These are phyloP conservation scores for Fomitopsis schrenkii DNA, from an alignment of 1,284 basidiomycete genomes.

Conservation along the genomic window DNA sequence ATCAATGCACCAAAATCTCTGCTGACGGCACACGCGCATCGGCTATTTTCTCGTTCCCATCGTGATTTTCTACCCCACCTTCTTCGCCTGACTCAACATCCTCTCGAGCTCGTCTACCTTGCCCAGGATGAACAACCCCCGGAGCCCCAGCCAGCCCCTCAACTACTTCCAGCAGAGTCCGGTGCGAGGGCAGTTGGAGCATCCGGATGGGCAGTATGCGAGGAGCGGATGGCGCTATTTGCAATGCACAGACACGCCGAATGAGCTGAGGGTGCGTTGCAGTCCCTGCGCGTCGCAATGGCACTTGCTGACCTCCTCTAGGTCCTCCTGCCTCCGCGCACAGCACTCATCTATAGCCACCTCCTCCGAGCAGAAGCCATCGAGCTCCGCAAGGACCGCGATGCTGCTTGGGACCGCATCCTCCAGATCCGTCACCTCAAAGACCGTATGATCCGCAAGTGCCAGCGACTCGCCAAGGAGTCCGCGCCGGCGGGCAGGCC, in stretches of 20 bases:
- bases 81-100: conserved; percentile 5
- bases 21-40: conserved; percentile 4
- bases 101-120: conserved; percentile 8
- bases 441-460: conserved; percentile 76
- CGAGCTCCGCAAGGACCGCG: conserved; percentile 52
- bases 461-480: conserved; percentile 49
- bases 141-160: conserved; percentile 30
- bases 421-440: conserved; percentile 71
- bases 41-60: conserved; percentile 5
- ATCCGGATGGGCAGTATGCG: conserved; percentile 44
- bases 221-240: conserved; percentile 63
- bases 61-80: background rate
- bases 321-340: conserved; percentile 70
- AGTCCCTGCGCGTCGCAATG: background rate
- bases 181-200: conserved; percentile 68
- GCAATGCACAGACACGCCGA: conserved; percentile 69
- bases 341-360: conserved; percentile 61
- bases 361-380: conserved; percentile 55
- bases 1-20: background rate
- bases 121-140: conserved; percentile 16
- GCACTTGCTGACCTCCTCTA: conserved; percentile 20
- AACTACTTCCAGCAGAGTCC: conserved; percentile 59
- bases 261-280: conserved; percentile 58
- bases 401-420: conserved; percentile 59
- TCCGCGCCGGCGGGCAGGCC: conserved; percentile 33